phyloP scores from a whole-genome alignment of 108 stramenopile species.

The Nannochloropsis gaditana region DNA sequence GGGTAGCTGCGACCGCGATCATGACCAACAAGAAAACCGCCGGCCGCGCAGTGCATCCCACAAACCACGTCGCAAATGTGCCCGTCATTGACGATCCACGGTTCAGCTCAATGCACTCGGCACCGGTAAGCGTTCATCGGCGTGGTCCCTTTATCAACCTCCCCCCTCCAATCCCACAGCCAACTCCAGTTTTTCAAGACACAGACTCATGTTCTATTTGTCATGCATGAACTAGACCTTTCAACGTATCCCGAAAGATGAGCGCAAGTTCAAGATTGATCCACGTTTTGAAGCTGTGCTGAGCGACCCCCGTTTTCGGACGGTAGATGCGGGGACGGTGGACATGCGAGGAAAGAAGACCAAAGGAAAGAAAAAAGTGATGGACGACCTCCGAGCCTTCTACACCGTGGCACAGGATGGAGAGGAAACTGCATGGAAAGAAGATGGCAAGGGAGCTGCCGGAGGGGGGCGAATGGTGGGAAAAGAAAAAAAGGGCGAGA shows the following conservation, averaged over 20 bases:
- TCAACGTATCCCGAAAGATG: constrained; percentile 35
- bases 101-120: constrained; percentile 50
- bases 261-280: constrained; percentile 48
- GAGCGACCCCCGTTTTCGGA: constrained; percentile 47
- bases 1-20: no score
- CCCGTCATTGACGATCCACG: constrained; percentile 45
- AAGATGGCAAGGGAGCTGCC: constrained; percentile 24
- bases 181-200: background rate
- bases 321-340: constrained; percentile 30
- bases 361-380: constrained; percentile 23
- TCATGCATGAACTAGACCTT: constrained; percentile 29
- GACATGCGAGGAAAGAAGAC: constrained; percentile 24
- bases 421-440: background rate
- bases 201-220: background rate
- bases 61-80: background rate
- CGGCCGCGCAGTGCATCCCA: background rate
- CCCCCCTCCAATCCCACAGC: background rate
- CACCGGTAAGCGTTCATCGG: constrained; percentile 40
- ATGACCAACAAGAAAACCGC: constrained; percentile 3
- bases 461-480: background rate
- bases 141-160: background rate
- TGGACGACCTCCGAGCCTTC: constrained; percentile 39
- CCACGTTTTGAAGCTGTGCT: constrained; percentile 50
- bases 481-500: background rate
- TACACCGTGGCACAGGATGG: constrained; percentile 40